Conservation (phyloP, 2,329 filamentous ascomycete species). For the Beauveria sp. region DNA sequence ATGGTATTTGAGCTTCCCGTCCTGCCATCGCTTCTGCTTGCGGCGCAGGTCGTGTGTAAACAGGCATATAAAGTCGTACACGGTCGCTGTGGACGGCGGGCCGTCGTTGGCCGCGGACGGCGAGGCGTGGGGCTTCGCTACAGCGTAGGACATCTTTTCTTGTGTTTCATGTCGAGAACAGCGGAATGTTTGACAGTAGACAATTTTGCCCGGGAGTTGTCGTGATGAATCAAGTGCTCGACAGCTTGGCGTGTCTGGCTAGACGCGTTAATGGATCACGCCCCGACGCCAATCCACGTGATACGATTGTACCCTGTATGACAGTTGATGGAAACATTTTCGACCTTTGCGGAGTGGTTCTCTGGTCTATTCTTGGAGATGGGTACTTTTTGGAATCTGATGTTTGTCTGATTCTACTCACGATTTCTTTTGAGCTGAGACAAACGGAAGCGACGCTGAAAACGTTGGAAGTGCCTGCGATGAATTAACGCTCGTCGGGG, state of each 20-base stretch:
- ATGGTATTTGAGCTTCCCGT: slow-evolving; percentile 81
- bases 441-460: too few species aligned
- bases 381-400: too few species aligned
- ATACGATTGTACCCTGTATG: background rate
- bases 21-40: slow-evolving; percentile 90
- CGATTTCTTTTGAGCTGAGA: too few species aligned
- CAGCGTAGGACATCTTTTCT: slow-evolving; percentile 10
- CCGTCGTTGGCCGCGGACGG: background rate
- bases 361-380: too few species aligned
- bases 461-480: too few species aligned
- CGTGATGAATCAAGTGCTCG: background rate
- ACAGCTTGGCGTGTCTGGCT: background rate
- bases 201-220: slow-evolving; percentile 14
- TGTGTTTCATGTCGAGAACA: background rate
- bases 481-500: too few species aligned
- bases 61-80: slow-evolving; percentile 77
- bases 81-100: slow-evolving; percentile 55
- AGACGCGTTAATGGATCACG: slow-evolving; percentile 11
- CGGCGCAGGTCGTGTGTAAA: slow-evolving; percentile 79
- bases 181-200: background rate
- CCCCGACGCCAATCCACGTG: slow-evolving; percentile 11
- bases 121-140: slow-evolving; percentile 9
- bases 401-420: too few species aligned
- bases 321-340: too few species aligned
- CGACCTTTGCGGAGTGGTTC: too few species aligned